Evolutionary conservation across 73 alveolate species (phyloP), one percentile per base, ranked within the genome.

Genomic region (Paramecium caudatum): DNA sequence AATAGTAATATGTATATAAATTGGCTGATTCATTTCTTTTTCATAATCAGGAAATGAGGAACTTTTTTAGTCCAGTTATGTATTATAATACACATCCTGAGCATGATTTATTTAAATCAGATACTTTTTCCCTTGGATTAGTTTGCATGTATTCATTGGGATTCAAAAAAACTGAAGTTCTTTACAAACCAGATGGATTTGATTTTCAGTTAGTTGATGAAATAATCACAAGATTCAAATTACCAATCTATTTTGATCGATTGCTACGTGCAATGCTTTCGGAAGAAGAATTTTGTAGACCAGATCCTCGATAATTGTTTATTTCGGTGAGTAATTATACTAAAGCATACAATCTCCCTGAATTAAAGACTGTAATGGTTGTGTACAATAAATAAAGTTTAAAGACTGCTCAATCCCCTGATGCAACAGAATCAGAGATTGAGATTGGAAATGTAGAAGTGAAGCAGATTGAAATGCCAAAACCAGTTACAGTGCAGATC

Each of bases 61-160:
- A 70, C 46, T 70, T 70, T 70, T 70, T 6, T 10, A 43, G 87
- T 19, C 87, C 87, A 34, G 17, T 19, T 2, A 6, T 70, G 30
- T 70, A 25, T 45, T 74, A 74, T 45, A 39, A 74, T 15, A 37
- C 43, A 16, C 43, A 70, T 70, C 41, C 37, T 37, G 87, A 25
- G 19, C 61, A 36, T 37, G 47, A 74, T 41, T 10, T 74, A 8
- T 74, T 37, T 45, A 74, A 74, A 74, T 45, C 62, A 39, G 88
- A 74, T 45, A 39, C 32, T 21, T 74, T 74, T 74, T 74, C 88
- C 1, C 17, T 74, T 9, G 88, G 88, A 41, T 45, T 74, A 19
- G 88, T 74, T 4, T 30, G 43, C 21, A 8, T 74, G 2, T 74
- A 74, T 74, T 74, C 55, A 41, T 74, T 74, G 65, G 88, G 88